Evolutionary conservation across 306 rosid species (phyloP), one percentile per base, ranked within the genome.

Genomic region (Senna siamea): DNA sequence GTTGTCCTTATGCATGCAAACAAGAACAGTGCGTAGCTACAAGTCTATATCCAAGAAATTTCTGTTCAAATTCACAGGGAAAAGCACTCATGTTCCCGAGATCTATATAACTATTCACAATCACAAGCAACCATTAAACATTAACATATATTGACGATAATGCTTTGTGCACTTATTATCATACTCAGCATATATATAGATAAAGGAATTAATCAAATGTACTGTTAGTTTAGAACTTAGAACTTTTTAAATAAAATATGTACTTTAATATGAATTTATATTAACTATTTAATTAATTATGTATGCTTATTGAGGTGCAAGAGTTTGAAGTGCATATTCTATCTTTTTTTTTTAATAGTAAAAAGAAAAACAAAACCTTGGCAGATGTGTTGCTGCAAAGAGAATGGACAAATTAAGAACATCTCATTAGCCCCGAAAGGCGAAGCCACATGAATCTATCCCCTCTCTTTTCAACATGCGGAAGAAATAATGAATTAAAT

Each of bases 1-100:
- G 37, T 37, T 81, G 83, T 78, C 83, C 10, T 69, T 67, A 38
- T 54, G 81, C 76, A 26, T 61, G 66, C 10, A 52, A 75, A 78
- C 79, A 69, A 74, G 22, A 35, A 38, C 37, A 48, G 66, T 48
- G 41, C 22, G 54, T 69, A 57, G 9, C 30, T 61, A 75, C 6
- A 41, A 62, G 69, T 40, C 37, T 7, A 44, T 62, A 17, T 28
- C 78, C 22, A 44, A 76, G 77, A 53, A 78, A 53, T 19, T 43
- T 54, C 9, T 34, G 68, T 71, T 75, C 55, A 74, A 82, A 15
- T 7, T 50, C 75, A 37, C 35, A 47, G 38, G 5, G 44, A 50
- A 52, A 26, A 6, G 40, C 19, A n/a, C 53, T 35, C 60, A 44
- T 26, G 3, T 80, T 78, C 74, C 79, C 85, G 13, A 79, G 70